These are phyloP conservation scores for Zygosaccharomyces bailii DNA, from an alignment of 805 yeast species.

Conservation along the genomic window DNA sequence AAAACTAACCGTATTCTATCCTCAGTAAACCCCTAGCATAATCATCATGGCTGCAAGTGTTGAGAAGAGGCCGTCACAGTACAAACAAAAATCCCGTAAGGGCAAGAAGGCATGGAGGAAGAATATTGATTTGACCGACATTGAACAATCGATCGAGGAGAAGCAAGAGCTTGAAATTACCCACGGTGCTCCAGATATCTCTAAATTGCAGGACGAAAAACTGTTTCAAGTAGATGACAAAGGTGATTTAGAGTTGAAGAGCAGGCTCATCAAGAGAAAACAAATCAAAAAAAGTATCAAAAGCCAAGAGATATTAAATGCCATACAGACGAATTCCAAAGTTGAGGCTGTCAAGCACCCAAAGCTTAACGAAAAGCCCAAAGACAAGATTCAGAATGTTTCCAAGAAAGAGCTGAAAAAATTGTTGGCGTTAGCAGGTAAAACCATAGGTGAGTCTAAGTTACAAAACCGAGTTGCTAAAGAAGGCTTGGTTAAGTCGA, in stretches of 20 bases:
- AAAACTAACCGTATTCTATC: background rate
- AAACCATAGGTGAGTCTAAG: constrained; percentile 52
- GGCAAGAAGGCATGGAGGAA: constrained; percentile 97
- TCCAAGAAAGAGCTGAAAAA: constrained; percentile 58
- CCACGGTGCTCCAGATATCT: constrained; percentile 33
- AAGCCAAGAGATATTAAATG: constrained; percentile 67
- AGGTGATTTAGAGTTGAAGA: constrained; percentile 48
- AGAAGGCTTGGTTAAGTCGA: constrained; percentile 58
- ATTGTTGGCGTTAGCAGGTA: constrained; percentile 75
- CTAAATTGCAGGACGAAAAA: constrained; percentile 25
- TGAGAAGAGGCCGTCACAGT: constrained; percentile 50
- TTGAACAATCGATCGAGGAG: constrained; percentile 67
- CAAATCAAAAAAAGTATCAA: constrained; percentile 46
- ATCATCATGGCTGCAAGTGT: constrained; percentile 21
- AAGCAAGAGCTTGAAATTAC: constrained; percentile 54
- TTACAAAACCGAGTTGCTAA: constrained; percentile 46
- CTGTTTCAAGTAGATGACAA: constrained; percentile 58
- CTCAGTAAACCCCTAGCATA: no score
- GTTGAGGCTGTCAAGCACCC: constrained; percentile 56
- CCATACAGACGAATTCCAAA: constrained; percentile 56
- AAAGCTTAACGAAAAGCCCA: constrained; percentile 31
- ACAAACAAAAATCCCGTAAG: constrained; percentile 77
- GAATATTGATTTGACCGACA: constrained; percentile 80
- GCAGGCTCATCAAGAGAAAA: constrained; percentile 40
- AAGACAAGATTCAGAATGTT: constrained; percentile 56